Conservation (phyloP, 192 early-diverging fungal species). For the Rhizophagus prolifer region DNA sequence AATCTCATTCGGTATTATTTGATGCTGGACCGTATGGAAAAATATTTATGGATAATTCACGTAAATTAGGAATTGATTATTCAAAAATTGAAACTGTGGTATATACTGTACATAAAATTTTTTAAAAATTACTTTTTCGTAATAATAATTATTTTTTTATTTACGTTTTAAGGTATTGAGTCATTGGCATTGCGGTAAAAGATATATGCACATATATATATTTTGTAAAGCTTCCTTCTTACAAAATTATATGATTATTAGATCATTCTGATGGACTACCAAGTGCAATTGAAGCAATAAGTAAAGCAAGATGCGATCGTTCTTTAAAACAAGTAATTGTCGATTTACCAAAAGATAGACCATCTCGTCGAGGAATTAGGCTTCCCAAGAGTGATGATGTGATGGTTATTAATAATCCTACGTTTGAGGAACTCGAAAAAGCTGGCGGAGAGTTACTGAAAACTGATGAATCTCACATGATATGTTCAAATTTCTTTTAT, state of each 20-base stretch:
- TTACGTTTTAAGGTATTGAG: not conserved
- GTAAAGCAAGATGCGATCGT: not conserved
- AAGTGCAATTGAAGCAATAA: not conserved
- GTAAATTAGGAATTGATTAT: constrained; percentile 37
- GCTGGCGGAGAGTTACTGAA: constrained; percentile 33
- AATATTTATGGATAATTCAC: constrained; percentile 42
- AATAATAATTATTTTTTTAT: not conserved
- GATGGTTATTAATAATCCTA: constrained; percentile 33
- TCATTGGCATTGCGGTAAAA: not conserved
- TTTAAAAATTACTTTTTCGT: not conserved
- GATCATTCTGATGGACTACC: not conserved
- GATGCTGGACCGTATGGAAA: constrained; percentile 39
- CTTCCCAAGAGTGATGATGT: constrained; percentile 31
- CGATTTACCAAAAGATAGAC: constrained; percentile 39
- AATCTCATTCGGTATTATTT: constrained; percentile 36
- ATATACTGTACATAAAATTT: constrained; percentile 4
- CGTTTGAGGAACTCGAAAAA: constrained; percentile 29
- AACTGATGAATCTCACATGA: constrained; percentile 27
- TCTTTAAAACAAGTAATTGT: constrained; percentile 24
- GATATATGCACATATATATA: too few species aligned
- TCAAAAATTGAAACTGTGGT: constrained; percentile 39
- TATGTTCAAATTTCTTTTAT: constrained; percentile 36
- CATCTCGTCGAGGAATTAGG: constrained; percentile 32
- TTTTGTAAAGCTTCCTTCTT: not conserved
- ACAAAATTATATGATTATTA: not conserved